Conservation (phyloP, 2,329 filamentous ascomycete genomes). For the Thermoascus crustaceus region DNA sequence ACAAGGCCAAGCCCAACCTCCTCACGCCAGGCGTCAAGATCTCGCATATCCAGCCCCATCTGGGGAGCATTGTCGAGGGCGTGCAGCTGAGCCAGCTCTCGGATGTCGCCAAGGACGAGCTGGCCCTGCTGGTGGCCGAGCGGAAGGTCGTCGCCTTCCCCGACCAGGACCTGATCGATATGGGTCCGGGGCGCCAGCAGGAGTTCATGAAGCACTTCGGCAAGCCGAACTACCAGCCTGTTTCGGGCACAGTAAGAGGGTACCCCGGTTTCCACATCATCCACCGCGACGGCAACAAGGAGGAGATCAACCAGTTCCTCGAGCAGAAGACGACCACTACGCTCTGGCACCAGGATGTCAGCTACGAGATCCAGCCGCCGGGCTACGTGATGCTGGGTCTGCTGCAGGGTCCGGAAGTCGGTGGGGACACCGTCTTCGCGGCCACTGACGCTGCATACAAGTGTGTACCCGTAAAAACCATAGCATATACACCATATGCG, state of each 20-base stretch:
- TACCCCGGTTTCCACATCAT: slow-evolving; percentile 41
- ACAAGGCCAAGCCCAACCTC: slow-evolving; percentile 32
- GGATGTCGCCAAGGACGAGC: slow-evolving; percentile 42
- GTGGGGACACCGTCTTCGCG: slow-evolving; percentile 42
- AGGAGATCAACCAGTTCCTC: slow-evolving; percentile 37
- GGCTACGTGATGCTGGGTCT: slow-evolving; percentile 43
- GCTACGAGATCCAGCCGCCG: slow-evolving; percentile 41
- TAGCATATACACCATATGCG: neutral
- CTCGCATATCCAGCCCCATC: slow-evolving; percentile 34
- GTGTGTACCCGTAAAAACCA: slow-evolving; percentile 16
- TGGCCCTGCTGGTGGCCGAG: slow-evolving; percentile 60
- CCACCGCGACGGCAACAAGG: slow-evolving; percentile 37
- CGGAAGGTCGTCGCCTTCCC: slow-evolving; percentile 48
- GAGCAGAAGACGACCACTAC: slow-evolving; percentile 39
- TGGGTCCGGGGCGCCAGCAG: slow-evolving; percentile 35
- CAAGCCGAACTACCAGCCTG: slow-evolving; percentile 38
- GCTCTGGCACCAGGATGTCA: slow-evolving; percentile 43
- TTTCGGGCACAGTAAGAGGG: slow-evolving; percentile 33
- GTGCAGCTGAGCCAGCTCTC: slow-evolving; percentile 43
- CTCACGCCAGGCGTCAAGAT: slow-evolving; percentile 23
- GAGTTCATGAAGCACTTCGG: slow-evolving; percentile 40
- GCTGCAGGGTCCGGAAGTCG: slow-evolving; percentile 43
- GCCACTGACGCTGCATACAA: slow-evolving; percentile 40
- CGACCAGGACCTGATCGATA: slow-evolving; percentile 43
- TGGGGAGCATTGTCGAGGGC: slow-evolving; percentile 35